A percentile compares a stretch with the other conserved stretches of the same genome.
phyloP scores from a whole-genome alignment of 495 filamentous ascomycete genomes.

The Usnea hakonensis region DNA sequence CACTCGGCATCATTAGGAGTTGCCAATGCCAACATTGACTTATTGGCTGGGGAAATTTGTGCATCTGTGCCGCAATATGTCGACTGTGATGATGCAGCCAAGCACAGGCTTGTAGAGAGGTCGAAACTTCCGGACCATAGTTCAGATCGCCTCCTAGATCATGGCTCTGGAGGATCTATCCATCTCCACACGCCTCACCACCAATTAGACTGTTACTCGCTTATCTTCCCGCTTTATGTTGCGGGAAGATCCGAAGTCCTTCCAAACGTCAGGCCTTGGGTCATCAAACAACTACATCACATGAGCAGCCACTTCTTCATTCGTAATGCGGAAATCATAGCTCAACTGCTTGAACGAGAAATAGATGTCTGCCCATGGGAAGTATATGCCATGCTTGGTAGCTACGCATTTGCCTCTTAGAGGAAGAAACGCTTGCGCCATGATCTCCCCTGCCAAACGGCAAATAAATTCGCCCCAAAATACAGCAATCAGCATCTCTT shows the following conservation, averaged over 20 bases:
- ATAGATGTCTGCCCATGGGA: conserved; percentile 23
- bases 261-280: conserved; percentile 20
- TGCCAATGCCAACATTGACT: neutral
- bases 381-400: conserved; percentile 31
- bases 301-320: conserved; percentile 26
- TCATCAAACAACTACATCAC: conserved; percentile 22
- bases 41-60: conserved; percentile 25
- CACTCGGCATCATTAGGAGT: neutral
- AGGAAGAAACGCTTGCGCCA: too few species aligned
- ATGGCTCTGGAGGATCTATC: neutral
- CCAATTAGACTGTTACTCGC: conserved; percentile 22
- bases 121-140: neutral
- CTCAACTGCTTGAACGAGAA: conserved; percentile 19
- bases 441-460: too few species aligned
- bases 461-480: too few species aligned
- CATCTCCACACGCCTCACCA: conserved; percentile 16
- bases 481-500: too few species aligned
- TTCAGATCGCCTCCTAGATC: neutral
- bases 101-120: neutral
- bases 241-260: conserved; percentile 15
- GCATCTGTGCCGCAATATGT: conserved; percentile 27
- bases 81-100: conserved; percentile 17
- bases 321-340: conserved; percentile 24
- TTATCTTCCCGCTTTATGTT: conserved; percentile 30
- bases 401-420: conserved; percentile 27